Evolutionary conservation across 768 basidiomycete species (phyloP).

Genomic region (Suillus brevipes): DNA sequence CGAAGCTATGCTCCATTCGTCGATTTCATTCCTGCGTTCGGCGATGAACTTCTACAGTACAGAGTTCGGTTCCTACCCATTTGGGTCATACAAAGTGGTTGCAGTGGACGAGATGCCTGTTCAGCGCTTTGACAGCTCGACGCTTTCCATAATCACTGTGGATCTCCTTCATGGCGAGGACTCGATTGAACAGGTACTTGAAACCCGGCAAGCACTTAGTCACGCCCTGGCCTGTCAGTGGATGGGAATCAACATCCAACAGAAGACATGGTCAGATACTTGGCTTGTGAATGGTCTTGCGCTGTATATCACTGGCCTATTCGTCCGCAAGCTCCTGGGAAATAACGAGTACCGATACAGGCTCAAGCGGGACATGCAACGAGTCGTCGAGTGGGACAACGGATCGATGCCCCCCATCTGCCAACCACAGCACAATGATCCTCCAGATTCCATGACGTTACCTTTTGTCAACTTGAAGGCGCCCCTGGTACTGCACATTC

Average conservation of each 20-base stretch:
- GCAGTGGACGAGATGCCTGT: constrained; percentile 89
- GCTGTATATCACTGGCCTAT: constrained; percentile 86
- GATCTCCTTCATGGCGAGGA: constrained; percentile 87
- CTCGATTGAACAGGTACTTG: constrained; percentile 90
- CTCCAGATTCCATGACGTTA: constrained; percentile 75
- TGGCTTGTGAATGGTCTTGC: constrained; percentile 98
- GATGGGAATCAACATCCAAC: constrained; percentile 95
- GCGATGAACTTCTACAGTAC: constrained; percentile 92
- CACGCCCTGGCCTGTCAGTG: constrained; percentile 95
- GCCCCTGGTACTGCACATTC: constrained; percentile 93
- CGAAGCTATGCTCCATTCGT: constrained; percentile 65
- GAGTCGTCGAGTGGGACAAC: constrained; percentile 83
- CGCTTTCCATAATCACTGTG: constrained; percentile 73
- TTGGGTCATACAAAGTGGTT: constrained; percentile 89
- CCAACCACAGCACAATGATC: constrained; percentile 81
- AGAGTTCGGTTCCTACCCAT: constrained; percentile 95
- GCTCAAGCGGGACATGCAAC: constrained; percentile 94
- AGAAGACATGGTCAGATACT: constrained; percentile 87
- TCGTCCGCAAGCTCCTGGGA: constrained; percentile 83
- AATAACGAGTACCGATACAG: constrained; percentile 97
- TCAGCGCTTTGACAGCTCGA: constrained; percentile 82
- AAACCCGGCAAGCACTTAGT: constrained; percentile 81
- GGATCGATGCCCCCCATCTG: constrained; percentile 92
- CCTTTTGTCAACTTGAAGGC: constrained; percentile 95
- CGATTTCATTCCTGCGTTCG: constrained; percentile 75